Conservation (phyloP, 139 green algal genomes). For the Tetratostichococcus sp. region DNA sequence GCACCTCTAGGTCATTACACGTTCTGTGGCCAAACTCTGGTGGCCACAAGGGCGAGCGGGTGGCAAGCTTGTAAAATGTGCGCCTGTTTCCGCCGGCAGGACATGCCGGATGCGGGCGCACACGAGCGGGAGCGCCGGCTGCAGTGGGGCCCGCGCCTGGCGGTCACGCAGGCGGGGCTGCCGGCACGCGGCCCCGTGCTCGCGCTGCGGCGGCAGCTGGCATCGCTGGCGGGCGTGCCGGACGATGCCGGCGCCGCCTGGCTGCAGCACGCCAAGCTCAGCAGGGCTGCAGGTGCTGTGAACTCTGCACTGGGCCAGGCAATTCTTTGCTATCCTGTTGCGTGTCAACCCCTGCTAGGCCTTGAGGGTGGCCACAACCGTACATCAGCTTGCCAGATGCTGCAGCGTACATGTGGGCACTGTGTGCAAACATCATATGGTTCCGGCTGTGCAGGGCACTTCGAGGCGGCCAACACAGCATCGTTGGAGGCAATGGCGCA, state of each 20-base stretch:
- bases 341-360: neutral
- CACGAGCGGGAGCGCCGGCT: slow-evolving; percentile 42
- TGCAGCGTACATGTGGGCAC: too few species aligned
- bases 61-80: neutral
- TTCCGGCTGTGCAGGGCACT: slow-evolving; percentile 48
- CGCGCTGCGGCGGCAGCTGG: slow-evolving; percentile 70
- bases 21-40: too few species aligned
- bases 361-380: too few species aligned
- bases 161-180: slow-evolving; percentile 55
- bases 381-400: too few species aligned
- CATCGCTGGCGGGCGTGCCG: slow-evolving; percentile 37
- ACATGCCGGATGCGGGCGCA: slow-evolving; percentile 6
- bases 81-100: neutral
- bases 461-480: slow-evolving; percentile 75
- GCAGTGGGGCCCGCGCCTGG: slow-evolving; percentile 70
- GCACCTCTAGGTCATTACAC: too few species aligned
- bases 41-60: neutral
- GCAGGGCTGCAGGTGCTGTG: slow-evolving; percentile 46
- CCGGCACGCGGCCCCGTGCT: slow-evolving; percentile 82
- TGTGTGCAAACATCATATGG: too few species aligned
- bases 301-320: too few species aligned
- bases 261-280: slow-evolving; percentile 82
- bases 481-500: slow-evolving; percentile 71
- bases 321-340: too few species aligned
- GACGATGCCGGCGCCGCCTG: slow-evolving; percentile 60